Evolutionary conservation across 345 rosid genomes (phyloP).

Genomic region (Firmiana major): DNA sequence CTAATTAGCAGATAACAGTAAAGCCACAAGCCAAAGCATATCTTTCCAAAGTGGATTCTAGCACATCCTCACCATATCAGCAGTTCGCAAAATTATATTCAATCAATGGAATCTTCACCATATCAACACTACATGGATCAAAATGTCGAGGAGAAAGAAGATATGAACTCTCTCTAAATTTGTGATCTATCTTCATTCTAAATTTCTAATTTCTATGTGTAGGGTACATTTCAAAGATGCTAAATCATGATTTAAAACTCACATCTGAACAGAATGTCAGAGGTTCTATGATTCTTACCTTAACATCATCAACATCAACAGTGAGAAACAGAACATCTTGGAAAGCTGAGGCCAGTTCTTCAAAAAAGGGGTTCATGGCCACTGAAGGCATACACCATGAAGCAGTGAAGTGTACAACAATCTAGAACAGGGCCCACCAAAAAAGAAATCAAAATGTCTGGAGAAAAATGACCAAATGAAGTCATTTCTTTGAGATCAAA

Average conservation of each 20-base stretch:
- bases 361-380: constrained; percentile 73
- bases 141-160: neutral
- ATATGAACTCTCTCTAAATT: neutral
- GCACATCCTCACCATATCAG: neutral
- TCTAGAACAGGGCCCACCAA: constrained; percentile 29
- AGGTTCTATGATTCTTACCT: constrained; percentile 34
- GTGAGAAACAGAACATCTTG: constrained; percentile 68
- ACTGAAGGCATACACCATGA: constrained; percentile 92
- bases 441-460: no score
- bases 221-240: neutral
- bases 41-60: neutral
- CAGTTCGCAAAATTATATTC: neutral
- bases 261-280: neutral
- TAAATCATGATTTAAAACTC: neutral
- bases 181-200: neutral
- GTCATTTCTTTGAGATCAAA: neutral
- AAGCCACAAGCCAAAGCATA: neutral
- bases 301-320: constrained; percentile 88
- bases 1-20: neutral
- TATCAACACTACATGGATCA: neutral
- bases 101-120: neutral
- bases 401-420: constrained; percentile 86
- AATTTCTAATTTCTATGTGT: neutral
- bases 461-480: no score
- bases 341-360: constrained; percentile 56